These are phyloP conservation scores for Fusarium protoensiforme DNA, from an alignment of 2,329 filamentous ascomycete genomes.

Conservation along the genomic window DNA sequence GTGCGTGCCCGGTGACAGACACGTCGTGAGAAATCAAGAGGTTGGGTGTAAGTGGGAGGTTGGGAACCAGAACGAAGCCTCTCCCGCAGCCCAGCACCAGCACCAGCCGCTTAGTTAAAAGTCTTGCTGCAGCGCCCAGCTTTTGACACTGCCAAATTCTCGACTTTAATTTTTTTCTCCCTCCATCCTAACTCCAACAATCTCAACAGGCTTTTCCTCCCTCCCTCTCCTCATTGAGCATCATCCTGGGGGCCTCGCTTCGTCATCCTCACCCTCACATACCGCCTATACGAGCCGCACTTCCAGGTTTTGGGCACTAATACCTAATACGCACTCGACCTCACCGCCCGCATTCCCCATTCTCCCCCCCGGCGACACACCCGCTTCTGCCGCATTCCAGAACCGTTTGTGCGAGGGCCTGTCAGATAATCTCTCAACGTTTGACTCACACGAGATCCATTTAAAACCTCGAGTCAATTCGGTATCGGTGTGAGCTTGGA, in stretches of 20 bases:
- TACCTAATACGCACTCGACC: constrained; percentile 11
- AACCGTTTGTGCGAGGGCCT: constrained; percentile 9
- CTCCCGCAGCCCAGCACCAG: constrained; percentile 38
- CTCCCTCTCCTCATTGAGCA: constrained; percentile 1
- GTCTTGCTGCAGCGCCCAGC: constrained; percentile 47
- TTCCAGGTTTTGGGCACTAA: constrained; percentile 30
- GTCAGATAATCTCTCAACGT: constrained; percentile 20
- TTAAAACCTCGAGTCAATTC: constrained; percentile 14
- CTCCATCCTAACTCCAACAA: constrained; percentile 8
- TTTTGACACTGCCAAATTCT: constrained; percentile 30
- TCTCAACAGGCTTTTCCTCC: not conserved
- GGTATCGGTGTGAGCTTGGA: constrained; percentile 6
- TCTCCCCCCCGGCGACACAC: constrained; percentile 19
- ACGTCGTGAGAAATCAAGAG: constrained; percentile 40
- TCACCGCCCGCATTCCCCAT: constrained; percentile 16
- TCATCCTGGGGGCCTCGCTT: constrained; percentile 12
- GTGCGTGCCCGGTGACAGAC: constrained; percentile 16
- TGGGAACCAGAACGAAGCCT: constrained; percentile 45
- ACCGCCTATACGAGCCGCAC: not conserved
- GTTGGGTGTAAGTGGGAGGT: constrained; percentile 52
- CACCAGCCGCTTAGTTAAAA: constrained; percentile 45
- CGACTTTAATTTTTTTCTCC: constrained; percentile 10
- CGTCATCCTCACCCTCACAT: constrained; percentile 6
- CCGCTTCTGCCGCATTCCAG: constrained; percentile 35
- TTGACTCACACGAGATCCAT: constrained; percentile 1